phyloP scores from a whole-genome alignment of 306 rosid species.

The Potentilla sterilis region DNA sequence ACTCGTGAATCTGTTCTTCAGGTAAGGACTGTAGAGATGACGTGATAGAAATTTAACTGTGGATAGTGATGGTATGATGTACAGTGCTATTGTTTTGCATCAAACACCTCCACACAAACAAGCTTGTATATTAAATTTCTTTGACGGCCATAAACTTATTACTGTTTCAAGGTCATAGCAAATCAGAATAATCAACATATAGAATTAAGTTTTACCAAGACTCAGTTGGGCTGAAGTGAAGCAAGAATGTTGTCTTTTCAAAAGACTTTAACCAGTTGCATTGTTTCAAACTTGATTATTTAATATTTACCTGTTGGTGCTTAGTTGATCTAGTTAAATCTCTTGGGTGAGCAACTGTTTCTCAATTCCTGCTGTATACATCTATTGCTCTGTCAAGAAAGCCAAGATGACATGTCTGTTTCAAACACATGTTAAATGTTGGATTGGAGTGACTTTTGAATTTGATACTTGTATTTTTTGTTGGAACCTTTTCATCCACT shows the following conservation, averaged over 20 bases:
- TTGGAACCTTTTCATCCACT: background rate
- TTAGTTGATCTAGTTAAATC: background rate
- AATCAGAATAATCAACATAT: background rate
- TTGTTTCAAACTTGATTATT: background rate
- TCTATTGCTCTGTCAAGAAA: background rate
- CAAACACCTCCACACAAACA: background rate
- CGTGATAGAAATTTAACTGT: background rate
- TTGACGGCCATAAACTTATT: background rate
- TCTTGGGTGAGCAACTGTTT: background rate
- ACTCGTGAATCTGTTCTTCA: constrained; percentile 79
- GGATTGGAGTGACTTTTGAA: background rate
- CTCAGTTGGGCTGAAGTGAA: background rate
- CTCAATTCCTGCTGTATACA: background rate
- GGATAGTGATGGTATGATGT: background rate
- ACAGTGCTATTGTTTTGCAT: background rate
- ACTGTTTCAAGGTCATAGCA: background rate
- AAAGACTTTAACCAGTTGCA: background rate
- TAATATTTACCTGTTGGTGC: background rate
- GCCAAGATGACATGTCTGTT: background rate
- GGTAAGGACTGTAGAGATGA: constrained; percentile 45
- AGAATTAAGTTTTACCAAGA: background rate
- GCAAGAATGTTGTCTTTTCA: background rate
- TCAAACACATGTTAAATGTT: background rate
- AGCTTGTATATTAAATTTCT: background rate
- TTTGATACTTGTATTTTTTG: background rate